phyloP scores from a whole-genome alignment of 2,329 filamentous ascomycete genomes.

The Chaetomiaceae sp. region DNA sequence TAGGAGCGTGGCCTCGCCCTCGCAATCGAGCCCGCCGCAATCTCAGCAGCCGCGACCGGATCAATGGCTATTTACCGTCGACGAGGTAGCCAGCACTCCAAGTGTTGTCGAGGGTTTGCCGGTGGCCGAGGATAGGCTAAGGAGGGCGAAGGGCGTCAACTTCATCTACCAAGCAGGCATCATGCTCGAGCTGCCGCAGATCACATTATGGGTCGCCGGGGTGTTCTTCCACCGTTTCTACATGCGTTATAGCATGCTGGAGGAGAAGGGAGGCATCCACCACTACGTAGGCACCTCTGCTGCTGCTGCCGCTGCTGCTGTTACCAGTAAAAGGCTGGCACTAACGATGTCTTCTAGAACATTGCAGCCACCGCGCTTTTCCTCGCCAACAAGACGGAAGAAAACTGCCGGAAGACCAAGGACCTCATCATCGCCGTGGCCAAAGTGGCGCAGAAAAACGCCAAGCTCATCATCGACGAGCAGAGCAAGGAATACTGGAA shows the following conservation, averaged over 20 bases:
- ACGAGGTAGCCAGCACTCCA: conserved; percentile 77
- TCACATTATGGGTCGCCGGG: conserved; percentile 85
- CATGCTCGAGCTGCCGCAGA: conserved; percentile 84
- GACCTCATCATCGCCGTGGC: conserved; percentile 92
- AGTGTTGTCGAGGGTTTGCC: conserved; percentile 79
- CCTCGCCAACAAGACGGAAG: conserved; percentile 93
- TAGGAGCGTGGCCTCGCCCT: conserved; percentile 42
- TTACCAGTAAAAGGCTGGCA: too few species aligned
- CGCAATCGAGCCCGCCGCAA: conserved; percentile 37
- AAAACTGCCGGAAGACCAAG: conserved; percentile 93
- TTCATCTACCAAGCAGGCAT: conserved; percentile 95
- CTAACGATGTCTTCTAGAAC: conserved; percentile 44
- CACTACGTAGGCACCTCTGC: conserved; percentile 67
- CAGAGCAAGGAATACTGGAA: conserved; percentile 98
- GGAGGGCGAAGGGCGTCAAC: conserved; percentile 87
- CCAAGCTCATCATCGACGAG: conserved; percentile 85
- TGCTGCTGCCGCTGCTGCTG: too few species aligned
- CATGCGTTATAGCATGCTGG: conserved; percentile 81
- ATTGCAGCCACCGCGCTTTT: conserved; percentile 90
- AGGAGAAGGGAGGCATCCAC: conserved; percentile 72
- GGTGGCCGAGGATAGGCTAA: conserved; percentile 70
- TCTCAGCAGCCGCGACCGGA: conserved; percentile 37
- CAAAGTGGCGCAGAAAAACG: conserved; percentile 90
- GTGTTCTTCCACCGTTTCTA: conserved; percentile 96
- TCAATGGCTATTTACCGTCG: conserved; percentile 87